Percentiles rank a stretch among this genome's conserved stretches.
These are phyloP conservation scores for Neoscytalidium dimidiatum DNA, from an alignment of 2,329 filamentous ascomycete species.

Conservation along the genomic window DNA sequence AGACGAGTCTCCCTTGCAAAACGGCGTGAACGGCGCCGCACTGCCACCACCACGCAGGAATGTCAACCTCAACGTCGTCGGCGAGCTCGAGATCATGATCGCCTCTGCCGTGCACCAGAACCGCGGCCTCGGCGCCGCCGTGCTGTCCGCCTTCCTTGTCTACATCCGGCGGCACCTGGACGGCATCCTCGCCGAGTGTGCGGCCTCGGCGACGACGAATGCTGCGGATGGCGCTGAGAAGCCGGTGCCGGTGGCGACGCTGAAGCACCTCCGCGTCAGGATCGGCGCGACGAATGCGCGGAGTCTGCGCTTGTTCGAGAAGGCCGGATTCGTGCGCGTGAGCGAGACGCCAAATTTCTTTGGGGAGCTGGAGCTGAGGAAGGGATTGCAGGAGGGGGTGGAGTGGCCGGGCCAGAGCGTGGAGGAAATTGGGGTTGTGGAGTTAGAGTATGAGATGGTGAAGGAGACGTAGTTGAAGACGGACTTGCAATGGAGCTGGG, in stretches of 20 bases:
- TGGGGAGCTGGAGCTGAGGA: conserved; percentile 64
- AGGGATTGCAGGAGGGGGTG: neutral
- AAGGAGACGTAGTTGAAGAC: neutral
- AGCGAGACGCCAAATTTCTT: conserved; percentile 62
- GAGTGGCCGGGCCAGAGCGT: neutral
- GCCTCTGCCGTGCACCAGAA: conserved; percentile 61
- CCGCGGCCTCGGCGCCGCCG: conserved; percentile 64
- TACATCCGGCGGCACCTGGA: conserved; percentile 63
- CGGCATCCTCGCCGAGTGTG: conserved; percentile 61
- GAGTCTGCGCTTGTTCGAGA: conserved; percentile 63
- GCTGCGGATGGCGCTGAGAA: conserved; percentile 7
- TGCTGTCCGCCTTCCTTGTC: conserved; percentile 67
- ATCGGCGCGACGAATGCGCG: conserved; percentile 59
- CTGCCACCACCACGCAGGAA: conserved; percentile 7
- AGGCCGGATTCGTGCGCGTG: conserved; percentile 57
- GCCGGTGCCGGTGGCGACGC: conserved; percentile 2
- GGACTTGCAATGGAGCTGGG: no score
- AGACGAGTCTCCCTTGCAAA: conserved; percentile 19
- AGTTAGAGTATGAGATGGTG: neutral
- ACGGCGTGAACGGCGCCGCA: no score
- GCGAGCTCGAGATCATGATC: conserved; percentile 88
- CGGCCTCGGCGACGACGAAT: neutral
- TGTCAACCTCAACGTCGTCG: conserved; percentile 45
- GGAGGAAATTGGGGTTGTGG: neutral
- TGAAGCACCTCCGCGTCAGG: conserved; percentile 60